Evolutionary conservation across 768 basidiomycete genomes (phyloP).

Genomic region (Kwoniella newhampshirensis): DNA sequence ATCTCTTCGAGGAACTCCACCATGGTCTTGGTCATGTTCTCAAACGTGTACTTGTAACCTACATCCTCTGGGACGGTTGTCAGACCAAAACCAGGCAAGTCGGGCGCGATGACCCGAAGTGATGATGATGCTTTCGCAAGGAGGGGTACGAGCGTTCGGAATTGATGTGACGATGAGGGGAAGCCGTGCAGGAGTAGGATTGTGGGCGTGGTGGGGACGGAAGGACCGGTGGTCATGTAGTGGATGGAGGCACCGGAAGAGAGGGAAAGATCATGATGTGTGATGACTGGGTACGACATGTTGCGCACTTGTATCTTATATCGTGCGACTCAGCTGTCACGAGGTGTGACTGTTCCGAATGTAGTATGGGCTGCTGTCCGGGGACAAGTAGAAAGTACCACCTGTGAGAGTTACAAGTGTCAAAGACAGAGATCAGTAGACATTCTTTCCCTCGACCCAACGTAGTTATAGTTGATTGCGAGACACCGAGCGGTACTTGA

Average conservation of each 20-base stretch:
- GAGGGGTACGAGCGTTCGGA: conserved; percentile 57
- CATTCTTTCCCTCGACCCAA: no score
- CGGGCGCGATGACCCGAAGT: conserved; percentile 60
- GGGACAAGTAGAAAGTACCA: no score
- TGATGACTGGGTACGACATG: no score
- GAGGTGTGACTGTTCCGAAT: no score
- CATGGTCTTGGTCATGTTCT: conserved; percentile 55
- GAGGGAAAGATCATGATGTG: no score
- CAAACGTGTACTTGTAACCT: conserved; percentile 55
- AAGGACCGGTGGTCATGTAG: conserved; percentile 58
- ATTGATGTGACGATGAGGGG: conserved; percentile 60
- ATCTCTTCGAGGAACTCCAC: conserved; percentile 56
- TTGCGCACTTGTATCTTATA: no score
- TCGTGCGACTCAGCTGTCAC: no score
- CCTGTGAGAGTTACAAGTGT: no score
- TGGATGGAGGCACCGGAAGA: conserved; percentile 47
- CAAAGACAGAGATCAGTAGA: no score
- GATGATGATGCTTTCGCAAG: conserved; percentile 56
- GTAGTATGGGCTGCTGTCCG: no score
- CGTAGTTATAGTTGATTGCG: no score
- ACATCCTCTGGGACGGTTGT: conserved; percentile 54
- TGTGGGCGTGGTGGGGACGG: conserved; percentile 19
- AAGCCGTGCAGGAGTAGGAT: conserved; percentile 60
- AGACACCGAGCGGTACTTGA: no score
- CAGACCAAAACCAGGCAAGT: conserved; percentile 61